Evolutionary conservation across 257 asterid species (phyloP).

Genomic region (Catharanthus roseus): DNA sequence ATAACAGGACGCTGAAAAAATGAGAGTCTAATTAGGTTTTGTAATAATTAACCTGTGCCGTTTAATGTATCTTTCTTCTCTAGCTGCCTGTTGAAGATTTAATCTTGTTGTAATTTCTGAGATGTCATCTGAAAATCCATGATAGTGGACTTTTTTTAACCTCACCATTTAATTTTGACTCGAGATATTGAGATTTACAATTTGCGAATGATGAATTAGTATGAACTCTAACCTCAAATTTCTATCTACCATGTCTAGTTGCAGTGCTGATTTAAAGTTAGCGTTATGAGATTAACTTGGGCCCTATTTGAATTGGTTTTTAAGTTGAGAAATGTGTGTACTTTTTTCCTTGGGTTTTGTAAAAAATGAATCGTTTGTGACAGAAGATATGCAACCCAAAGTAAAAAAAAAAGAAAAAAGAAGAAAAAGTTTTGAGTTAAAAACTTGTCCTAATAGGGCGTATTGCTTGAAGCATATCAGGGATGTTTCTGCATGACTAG

Average conservation of each 20-base stretch:
- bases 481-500: not conserved
- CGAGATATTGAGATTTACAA: not conserved
- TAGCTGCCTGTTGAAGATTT: not conserved
- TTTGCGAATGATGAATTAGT: not conserved
- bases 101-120: not conserved
- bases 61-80: too few relatives aligned
- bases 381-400: too few relatives aligned
- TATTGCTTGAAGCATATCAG: not conserved
- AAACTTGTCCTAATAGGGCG: too few relatives aligned
- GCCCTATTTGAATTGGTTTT: too few relatives aligned
- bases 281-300: not conserved
- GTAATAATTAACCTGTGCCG: too few relatives aligned
- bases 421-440: too few relatives aligned
- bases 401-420: too few relatives aligned
- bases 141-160: not conserved
- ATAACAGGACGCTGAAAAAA: not conserved
- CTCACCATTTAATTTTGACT: not conserved
- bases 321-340: too few relatives aligned
- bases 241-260: not conserved
- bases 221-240: not conserved
- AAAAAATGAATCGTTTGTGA: too few relatives aligned
- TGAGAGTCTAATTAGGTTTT: not conserved
- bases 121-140: not conserved
- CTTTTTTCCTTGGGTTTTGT: too few relatives aligned
- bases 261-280: not conserved